Evolutionary conservation across 2,329 filamentous ascomycete species (phyloP).

Genomic region (Aspergillus sp.): DNA sequence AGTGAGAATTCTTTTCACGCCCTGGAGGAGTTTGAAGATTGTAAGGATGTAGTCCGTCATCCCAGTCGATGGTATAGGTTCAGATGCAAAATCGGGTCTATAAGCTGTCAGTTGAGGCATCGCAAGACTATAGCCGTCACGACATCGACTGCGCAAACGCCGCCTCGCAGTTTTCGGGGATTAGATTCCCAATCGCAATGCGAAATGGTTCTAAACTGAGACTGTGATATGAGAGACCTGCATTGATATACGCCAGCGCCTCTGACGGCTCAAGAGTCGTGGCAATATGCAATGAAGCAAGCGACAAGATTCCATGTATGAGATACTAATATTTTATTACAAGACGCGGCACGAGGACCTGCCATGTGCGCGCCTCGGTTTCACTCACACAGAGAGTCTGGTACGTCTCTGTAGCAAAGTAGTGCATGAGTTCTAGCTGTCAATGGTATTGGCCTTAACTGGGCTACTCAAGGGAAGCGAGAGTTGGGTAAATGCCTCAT

Average conservation of each 20-base stretch:
- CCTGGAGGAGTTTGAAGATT: slow-evolving; percentile 35
- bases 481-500: neutral
- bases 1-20: slow-evolving; percentile 32
- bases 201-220: slow-evolving; percentile 33
- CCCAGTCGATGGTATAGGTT: neutral
- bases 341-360: slow-evolving; percentile 38
- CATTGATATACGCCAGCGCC: slow-evolving; percentile 30
- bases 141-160: slow-evolving; percentile 36
- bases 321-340: slow-evolving; percentile 41
- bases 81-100: neutral
- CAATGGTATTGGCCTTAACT: slow-evolving; percentile 14
- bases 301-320: slow-evolving; percentile 42
- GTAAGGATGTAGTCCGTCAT: slow-evolving; percentile 33
- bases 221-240: slow-evolving; percentile 33
- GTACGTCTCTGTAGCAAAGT: slow-evolving; percentile 53
- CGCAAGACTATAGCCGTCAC: slow-evolving; percentile 32
- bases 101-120: slow-evolving; percentile 23
- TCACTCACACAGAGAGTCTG: slow-evolving; percentile 39
- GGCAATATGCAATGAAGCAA: slow-evolving; percentile 43
- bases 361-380: slow-evolving; percentile 36
- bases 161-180: slow-evolving; percentile 34
- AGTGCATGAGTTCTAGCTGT: slow-evolving; percentile 56
- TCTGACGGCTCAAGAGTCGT: slow-evolving; percentile 21
- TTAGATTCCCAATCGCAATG: slow-evolving; percentile 30
- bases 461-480: neutral